These are phyloP conservation scores for Medakamo hakoo DNA, from an alignment of 139 green algal genomes.

Conservation along the genomic window DNA sequence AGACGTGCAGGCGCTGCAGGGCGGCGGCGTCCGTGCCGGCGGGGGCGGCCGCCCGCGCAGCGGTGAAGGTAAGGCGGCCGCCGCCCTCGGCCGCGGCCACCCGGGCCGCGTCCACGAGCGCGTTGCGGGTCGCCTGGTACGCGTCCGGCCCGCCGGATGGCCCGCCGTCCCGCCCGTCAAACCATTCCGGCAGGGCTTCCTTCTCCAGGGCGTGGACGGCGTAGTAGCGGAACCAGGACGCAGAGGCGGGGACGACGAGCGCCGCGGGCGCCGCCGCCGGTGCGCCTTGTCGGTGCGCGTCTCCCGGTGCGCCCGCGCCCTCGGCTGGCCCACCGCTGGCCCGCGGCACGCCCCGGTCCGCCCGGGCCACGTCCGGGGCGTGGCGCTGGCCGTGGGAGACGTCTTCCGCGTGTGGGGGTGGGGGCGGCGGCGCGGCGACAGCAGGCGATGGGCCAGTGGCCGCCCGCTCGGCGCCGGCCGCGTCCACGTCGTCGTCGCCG, in stretches of 20 bases:
- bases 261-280: no score
- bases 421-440: not conserved
- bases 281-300: not conserved
- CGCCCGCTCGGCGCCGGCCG: no score
- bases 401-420: not conserved
- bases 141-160: not conserved
- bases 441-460: not conserved
- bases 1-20: constrained; percentile 49
- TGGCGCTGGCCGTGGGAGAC: not conserved
- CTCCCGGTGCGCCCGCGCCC: not conserved
- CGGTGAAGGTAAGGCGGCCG: constrained; percentile 41
- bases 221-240: constrained; percentile 59
- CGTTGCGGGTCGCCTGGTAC: not conserved
- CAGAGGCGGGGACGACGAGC: constrained; percentile 28
- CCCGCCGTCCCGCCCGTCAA: constrained; percentile 10
- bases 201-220: constrained; percentile 41
- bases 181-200: constrained; percentile 46
- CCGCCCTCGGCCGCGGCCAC: constrained; percentile 28
- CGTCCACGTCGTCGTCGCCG: no score
- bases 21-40: constrained; percentile 45
- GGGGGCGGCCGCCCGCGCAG: constrained; percentile 24
- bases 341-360: not conserved
- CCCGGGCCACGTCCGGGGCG: not conserved
- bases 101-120: constrained; percentile 3
- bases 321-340: not conserved